Percentiles rank a stretch among this genome's conserved stretches.
Conservation (phyloP, 495 filamentous ascomycete genomes). For the Podospora tetraspora region DNA sequence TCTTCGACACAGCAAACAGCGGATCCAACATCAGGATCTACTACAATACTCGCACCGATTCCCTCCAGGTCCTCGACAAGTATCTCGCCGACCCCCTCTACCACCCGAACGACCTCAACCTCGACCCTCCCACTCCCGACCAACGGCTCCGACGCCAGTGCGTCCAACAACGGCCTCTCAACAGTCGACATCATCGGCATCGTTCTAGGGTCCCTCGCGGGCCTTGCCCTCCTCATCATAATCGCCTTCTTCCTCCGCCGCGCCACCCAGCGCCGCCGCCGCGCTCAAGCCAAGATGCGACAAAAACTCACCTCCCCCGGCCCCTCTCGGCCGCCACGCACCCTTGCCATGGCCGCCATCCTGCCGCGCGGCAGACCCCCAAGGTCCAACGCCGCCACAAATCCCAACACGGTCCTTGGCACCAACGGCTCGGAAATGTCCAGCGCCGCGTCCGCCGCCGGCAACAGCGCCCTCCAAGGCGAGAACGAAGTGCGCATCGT, state of each 20-base stretch:
- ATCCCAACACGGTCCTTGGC: not conserved
- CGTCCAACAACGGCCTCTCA: slow-evolving; percentile 1
- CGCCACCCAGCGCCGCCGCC: slow-evolving; percentile 16
- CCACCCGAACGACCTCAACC: not conserved
- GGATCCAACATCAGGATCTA: not conserved
- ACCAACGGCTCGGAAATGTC: slow-evolving; percentile 1
- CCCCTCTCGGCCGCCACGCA: not conserved
- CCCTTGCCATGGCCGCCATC: not conserved
- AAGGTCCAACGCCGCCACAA: not conserved
- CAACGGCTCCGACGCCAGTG: slow-evolving; percentile 1
- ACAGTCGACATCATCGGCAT: slow-evolving; percentile 24
- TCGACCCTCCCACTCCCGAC: not conserved
- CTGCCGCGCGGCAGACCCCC: not conserved
- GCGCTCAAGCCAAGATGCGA: slow-evolving; percentile 13
- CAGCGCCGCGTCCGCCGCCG: not conserved
- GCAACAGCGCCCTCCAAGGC: slow-evolving; percentile 16
- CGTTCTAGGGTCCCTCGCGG: slow-evolving; percentile 17
- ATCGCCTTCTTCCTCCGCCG: slow-evolving; percentile 26
- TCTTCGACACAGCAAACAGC: not conserved
- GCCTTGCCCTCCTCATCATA: slow-evolving; percentile 23
- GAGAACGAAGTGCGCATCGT: slow-evolving; percentile 29
- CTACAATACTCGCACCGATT: not conserved
- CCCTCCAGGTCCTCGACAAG: not conserved
- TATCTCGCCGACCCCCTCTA: not conserved
- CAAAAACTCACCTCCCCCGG: slow-evolving; percentile 17